phyloP scores from a whole-genome alignment of 495 filamentous ascomycete genomes.

The Penicillium ucsense region DNA sequence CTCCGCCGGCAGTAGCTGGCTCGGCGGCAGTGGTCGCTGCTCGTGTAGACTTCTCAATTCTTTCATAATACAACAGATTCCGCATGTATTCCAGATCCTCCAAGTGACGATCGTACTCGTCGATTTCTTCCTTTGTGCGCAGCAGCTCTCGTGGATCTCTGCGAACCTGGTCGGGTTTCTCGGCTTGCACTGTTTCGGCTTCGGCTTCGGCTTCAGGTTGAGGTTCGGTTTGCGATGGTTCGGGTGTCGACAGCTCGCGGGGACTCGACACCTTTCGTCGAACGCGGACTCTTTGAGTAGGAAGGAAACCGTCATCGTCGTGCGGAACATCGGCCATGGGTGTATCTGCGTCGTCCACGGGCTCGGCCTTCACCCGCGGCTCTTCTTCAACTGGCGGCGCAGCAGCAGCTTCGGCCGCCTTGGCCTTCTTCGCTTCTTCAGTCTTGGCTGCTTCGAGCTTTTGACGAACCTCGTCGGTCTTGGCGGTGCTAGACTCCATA shows the following conservation, averaged over 20 bases:
- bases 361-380: constrained; percentile 35
- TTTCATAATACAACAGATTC: constrained; percentile 23
- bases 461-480: constrained; percentile 31
- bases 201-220: background rate
- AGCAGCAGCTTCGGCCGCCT: constrained; percentile 13
- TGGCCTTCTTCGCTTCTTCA: background rate
- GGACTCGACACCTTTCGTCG: constrained; percentile 23
- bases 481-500: constrained; percentile 41
- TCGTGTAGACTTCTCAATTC: constrained; percentile 9
- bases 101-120: constrained; percentile 36
- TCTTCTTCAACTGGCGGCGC: constrained; percentile 5
- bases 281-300: constrained; percentile 30
- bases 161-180: background rate
- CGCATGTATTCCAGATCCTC: constrained; percentile 31
- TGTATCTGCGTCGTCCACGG: constrained; percentile 33
- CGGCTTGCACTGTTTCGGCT: background rate
- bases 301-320: constrained; percentile 32
- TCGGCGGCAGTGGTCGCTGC: constrained; percentile 7
- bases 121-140: constrained; percentile 37
- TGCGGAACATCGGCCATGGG: constrained; percentile 26
- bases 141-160: constrained; percentile 28
- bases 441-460: constrained; percentile 20
- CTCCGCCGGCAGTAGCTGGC: constrained; percentile 4
- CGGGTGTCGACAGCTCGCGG: constrained; percentile 3
- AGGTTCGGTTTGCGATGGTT: background rate